A percentile compares a stretch with the other conserved stretches of the same genome.
phyloP scores from a whole-genome alignment of 306 rosid species.

The Ammopiptanthus mongolicus region DNA sequence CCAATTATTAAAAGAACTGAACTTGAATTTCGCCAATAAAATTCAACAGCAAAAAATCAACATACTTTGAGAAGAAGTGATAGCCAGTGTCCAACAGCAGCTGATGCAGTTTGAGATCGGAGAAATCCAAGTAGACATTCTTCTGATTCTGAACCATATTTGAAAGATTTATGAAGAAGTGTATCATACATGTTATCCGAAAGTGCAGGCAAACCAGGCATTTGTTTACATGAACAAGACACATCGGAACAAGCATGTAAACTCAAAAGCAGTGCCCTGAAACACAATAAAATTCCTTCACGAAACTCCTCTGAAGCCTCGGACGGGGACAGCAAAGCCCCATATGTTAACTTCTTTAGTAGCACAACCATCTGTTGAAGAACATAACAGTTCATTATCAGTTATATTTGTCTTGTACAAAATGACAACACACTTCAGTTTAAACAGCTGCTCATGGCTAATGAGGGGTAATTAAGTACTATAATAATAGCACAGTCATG shows the following conservation, averaged over 20 bases:
- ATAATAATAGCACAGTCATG: background rate
- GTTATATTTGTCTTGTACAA: background rate
- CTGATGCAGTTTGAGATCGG: conserved; percentile 65
- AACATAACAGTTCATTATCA: conserved; percentile 17
- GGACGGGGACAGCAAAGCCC: conserved; percentile 77
- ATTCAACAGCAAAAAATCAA: background rate
- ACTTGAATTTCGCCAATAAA: conserved; percentile 16
- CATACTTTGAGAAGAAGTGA: conserved; percentile 89
- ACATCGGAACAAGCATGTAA: conserved; percentile 56
- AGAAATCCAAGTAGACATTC: conserved; percentile 81
- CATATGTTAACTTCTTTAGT: conserved; percentile 82
- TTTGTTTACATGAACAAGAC: conserved; percentile 61
- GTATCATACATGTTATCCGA: conserved; percentile 31
- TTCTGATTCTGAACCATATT: conserved; percentile 42
- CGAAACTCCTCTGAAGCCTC: conserved; percentile 99
- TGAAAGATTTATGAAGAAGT: conserved; percentile 25
- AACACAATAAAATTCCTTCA: conserved; percentile 82
- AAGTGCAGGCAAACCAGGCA: conserved; percentile 53
- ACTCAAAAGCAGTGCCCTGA: conserved; percentile 58
- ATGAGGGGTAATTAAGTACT: background rate
- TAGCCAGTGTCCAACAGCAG: conserved; percentile 94
- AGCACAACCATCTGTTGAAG: conserved; percentile 84
- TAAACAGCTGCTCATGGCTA: background rate
- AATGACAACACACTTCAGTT: conserved; percentile 22
- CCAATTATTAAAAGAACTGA: background rate